Conservation (phyloP, 225 moss, liverwort and hornwort species). For the Marchantia paleacea region DNA sequence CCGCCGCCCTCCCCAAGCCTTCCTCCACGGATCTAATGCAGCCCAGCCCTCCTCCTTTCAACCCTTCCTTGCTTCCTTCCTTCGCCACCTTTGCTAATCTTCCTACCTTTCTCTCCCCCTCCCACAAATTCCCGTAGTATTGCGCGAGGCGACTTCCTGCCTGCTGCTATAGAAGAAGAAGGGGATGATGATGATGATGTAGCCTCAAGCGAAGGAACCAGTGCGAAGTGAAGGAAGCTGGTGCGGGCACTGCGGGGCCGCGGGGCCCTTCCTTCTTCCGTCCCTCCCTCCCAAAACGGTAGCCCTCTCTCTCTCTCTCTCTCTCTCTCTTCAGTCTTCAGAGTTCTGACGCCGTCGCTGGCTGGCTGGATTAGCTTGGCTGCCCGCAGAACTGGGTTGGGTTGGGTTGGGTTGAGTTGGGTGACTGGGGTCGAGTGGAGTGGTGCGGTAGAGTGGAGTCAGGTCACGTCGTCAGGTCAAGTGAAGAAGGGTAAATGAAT, state of each 20-base stretch:
- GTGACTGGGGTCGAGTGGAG: too few relatives aligned
- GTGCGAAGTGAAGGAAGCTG: not conserved
- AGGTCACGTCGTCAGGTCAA: too few relatives aligned
- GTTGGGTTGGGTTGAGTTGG: too few relatives aligned
- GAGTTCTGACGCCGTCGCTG: not conserved
- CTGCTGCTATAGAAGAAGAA: not conserved
- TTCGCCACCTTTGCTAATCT: not conserved
- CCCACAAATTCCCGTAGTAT: not conserved
- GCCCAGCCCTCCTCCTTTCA: not conserved
- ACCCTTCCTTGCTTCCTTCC: not conserved
- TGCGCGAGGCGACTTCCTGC: not conserved
- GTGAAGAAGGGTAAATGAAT: not conserved
- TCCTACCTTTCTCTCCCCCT: not conserved
- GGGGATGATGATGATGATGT: not conserved
- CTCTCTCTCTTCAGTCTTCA: not conserved
- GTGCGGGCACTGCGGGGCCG: not conserved
- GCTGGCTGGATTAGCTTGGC: not conserved
- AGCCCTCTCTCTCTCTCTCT: not conserved
- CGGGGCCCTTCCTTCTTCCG: not conserved
- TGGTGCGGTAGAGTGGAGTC: not conserved
- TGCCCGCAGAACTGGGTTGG: not conserved
- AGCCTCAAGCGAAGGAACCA: not conserved
- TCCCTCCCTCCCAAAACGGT: not conserved
- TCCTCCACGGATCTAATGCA: not conserved
- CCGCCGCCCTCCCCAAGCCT: not conserved